Percentiles rank a stretch among this genome's conserved stretches.
These are phyloP conservation scores for Irpex sp. DNA, from an alignment of 1,284 basidiomycete species.

Conservation along the genomic window DNA sequence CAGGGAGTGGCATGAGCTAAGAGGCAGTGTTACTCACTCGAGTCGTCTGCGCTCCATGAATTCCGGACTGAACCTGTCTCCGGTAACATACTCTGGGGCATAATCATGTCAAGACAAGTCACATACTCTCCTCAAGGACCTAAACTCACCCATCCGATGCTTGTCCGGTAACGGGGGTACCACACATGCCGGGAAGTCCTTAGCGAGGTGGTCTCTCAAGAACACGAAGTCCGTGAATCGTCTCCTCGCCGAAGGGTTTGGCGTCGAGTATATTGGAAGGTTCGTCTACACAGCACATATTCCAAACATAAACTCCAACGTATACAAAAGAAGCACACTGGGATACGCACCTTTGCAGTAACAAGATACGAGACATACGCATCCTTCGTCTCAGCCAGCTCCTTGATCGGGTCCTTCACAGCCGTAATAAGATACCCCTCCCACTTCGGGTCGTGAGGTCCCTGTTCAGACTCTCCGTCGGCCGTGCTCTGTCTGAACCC, in stretches of 20 bases:
- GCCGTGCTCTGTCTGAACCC: conserved; percentile 76
- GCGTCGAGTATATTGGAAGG: conserved; percentile 74
- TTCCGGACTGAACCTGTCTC: conserved; percentile 94
- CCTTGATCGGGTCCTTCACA: conserved; percentile 92
- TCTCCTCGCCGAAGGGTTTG: conserved; percentile 72
- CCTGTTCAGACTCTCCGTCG: conserved; percentile 54
- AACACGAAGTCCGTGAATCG: conserved; percentile 98
- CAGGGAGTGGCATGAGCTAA: conserved; percentile 8
- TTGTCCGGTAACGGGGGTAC: conserved; percentile 96
- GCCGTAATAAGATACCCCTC: conserved; percentile 83
- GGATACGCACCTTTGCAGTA: conserved; percentile 69
- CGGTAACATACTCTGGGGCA: conserved; percentile 86
- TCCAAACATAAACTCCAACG: too few relatives aligned
- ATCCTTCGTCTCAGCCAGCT: conserved; percentile 94
- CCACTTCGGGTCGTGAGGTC: conserved; percentile 81
- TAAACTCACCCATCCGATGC: conserved; percentile 81
- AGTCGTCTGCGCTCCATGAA: conserved; percentile 91
- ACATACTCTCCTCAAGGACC: not conserved
- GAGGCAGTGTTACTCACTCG: conserved; percentile 59
- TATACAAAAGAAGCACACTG: not conserved
- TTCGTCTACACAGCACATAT: conserved; percentile 58
- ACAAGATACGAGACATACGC: conserved; percentile 95
- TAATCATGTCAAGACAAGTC: not conserved
- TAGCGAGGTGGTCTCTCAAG: conserved; percentile 82
- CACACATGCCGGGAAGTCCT: conserved; percentile 95